These are phyloP conservation scores for Phialemoniopsis sp. DNA, from an alignment of 2,329 filamentous ascomycete species.

Conservation along the genomic window DNA sequence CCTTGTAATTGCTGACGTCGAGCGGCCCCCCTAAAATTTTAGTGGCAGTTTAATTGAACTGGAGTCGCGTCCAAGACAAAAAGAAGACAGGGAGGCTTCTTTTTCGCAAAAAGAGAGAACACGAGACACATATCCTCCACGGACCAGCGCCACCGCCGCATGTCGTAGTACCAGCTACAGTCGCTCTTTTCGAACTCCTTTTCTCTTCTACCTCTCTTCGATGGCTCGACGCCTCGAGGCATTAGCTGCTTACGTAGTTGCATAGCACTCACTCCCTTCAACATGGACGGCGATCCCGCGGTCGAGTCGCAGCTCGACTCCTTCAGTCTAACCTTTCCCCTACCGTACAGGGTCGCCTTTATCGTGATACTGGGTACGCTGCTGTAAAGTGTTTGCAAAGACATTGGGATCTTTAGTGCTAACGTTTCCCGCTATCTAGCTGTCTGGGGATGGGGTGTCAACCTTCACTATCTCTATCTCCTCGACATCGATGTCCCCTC, in stretches of 20 bases:
- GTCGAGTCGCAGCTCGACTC: constrained; percentile 72
- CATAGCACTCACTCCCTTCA: constrained; percentile 6
- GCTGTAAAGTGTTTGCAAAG: background rate
- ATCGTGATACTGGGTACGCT: constrained; percentile 76
- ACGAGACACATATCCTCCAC: no score
- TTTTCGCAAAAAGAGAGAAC: no score
- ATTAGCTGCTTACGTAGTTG: constrained; percentile 6
- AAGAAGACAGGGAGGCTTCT: no score
- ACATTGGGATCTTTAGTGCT: constrained; percentile 1
- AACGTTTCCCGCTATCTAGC: constrained; percentile 42
- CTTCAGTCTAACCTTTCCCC: constrained; percentile 81
- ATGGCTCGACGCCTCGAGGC: constrained; percentile 5
- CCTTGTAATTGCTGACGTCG: no score
- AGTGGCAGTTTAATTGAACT: no score
- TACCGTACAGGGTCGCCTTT: constrained; percentile 85
- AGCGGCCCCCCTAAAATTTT: no score
- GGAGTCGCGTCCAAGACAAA: no score
- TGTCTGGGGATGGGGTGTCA: constrained; percentile 92
- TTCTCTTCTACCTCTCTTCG: constrained; percentile 4
- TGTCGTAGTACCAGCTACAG: no score
- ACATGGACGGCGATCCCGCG: constrained; percentile 71
- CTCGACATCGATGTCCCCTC: constrained; percentile 82
- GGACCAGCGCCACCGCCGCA: no score
- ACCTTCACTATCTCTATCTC: constrained; percentile 79
- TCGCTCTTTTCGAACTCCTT: constrained; percentile 1